Evolutionary conservation across 805 yeast genomes (phyloP).

Genomic region (Schwanniomyces polymorphus): DNA sequence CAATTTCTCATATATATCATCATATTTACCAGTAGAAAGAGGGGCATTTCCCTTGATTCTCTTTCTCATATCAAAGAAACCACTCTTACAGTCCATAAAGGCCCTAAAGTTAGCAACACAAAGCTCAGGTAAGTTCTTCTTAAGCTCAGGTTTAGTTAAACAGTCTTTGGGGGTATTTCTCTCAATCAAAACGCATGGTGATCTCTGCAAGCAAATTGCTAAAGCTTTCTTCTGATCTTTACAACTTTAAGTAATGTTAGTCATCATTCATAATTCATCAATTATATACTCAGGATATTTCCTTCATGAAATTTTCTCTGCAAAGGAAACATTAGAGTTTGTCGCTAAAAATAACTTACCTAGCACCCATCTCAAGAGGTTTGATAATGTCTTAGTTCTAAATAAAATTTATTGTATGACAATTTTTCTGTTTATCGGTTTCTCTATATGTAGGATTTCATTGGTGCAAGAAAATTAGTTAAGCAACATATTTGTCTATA

Average conservation of each 20-base stretch:
- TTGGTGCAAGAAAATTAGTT: neutral
- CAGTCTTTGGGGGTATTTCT: conserved; percentile 90
- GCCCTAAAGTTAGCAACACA: conserved; percentile 84
- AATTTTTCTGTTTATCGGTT: neutral
- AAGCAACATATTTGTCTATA: too few species aligned
- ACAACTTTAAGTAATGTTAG: conserved; percentile 55
- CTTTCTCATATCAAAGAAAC: conserved; percentile 87
- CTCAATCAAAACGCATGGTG: conserved; percentile 92
- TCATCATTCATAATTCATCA: neutral
- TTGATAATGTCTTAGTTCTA: neutral
- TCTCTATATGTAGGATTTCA: neutral
- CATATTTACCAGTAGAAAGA: conserved; percentile 87
- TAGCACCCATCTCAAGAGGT: conserved; percentile 49
- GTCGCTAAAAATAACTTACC: conserved; percentile 29
- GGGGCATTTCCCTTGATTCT: conserved; percentile 95
- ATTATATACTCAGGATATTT: neutral
- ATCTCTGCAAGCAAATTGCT: conserved; percentile 91
- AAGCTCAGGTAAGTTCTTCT: conserved; percentile 78
- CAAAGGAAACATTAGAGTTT: neutral
- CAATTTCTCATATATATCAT: conserved; percentile 78
- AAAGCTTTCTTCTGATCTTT: conserved; percentile 93
- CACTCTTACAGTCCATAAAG: conserved; percentile 87
- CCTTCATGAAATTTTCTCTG: neutral
- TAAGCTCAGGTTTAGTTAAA: conserved; percentile 73
- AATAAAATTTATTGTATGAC: neutral